Evolutionary conservation across 2,329 filamentous ascomycete species (phyloP).

Genomic region (Pseudopithomyces maydicus): DNA sequence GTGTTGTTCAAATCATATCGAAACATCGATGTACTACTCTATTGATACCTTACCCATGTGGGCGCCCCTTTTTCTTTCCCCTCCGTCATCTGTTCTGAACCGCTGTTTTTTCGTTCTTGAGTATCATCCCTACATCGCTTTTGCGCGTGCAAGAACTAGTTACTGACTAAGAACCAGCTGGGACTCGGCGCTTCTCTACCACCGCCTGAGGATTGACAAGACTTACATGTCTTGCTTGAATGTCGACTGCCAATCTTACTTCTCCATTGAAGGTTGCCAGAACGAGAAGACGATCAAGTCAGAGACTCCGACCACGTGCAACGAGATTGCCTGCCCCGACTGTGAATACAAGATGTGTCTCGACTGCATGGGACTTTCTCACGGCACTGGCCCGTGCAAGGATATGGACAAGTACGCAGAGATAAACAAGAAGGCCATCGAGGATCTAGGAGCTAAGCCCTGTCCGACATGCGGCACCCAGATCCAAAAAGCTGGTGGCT

Average conservation of each 20-base stretch:
- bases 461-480: constrained; percentile 32
- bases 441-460: constrained; percentile 28
- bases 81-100: no score
- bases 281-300: not conserved
- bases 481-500: constrained; percentile 33
- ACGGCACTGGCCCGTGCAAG: constrained; percentile 18
- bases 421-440: constrained; percentile 13
- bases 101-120: no score
- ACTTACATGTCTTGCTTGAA: constrained; percentile 27
- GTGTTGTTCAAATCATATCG: not conserved
- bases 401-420: constrained; percentile 23
- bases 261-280: constrained; percentile 27
- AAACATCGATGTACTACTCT: not conserved
- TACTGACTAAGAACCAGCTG: constrained; percentile 22
- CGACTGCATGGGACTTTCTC: constrained; percentile 27
- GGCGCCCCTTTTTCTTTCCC: no score
- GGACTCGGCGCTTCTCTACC: constrained; percentile 22
- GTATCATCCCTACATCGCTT: no score
- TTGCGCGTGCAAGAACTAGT: no score
- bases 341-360: constrained; percentile 25
- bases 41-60: no score
- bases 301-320: not conserved
- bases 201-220: constrained; percentile 16
- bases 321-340: constrained; percentile 27
- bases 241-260: constrained; percentile 23